Evolutionary conservation across 2,329 filamentous ascomycete genomes (phyloP).

Genomic region (Emydomyces testavorans): DNA sequence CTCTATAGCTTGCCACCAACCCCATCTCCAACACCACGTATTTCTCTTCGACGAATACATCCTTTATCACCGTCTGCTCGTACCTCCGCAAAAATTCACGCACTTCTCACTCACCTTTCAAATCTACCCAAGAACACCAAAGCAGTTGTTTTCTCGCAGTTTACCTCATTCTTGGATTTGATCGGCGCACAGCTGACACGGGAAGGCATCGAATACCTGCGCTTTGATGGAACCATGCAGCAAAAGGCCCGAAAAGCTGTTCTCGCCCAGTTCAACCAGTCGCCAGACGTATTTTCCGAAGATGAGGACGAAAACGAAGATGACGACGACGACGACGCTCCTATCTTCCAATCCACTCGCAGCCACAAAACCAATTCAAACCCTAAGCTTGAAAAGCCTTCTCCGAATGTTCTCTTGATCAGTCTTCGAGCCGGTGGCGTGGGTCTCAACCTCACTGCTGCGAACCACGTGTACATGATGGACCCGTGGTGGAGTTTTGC

Average conservation of each 20-base stretch:
- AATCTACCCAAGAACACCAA: constrained; percentile 61
- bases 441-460: constrained; percentile 80
- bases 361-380: constrained; percentile 6
- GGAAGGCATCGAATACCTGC: constrained; percentile 65
- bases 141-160: constrained; percentile 91
- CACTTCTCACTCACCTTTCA: constrained; percentile 65
- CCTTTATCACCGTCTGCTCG: constrained; percentile 48
- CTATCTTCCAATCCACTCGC: not conserved
- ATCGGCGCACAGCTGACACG: constrained; percentile 69
- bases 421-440: constrained; percentile 85
- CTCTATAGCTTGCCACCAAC: constrained; percentile 32
- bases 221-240: constrained; percentile 80
- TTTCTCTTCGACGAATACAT: constrained; percentile 51
- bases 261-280: constrained; percentile 56
- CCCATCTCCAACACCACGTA: constrained; percentile 36
- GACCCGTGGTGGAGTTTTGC: constrained; percentile 99
- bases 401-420: constrained; percentile 56
- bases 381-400: constrained; percentile 11
- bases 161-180: constrained; percentile 88
- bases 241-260: constrained; percentile 76
- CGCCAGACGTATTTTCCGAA: constrained; percentile 27
- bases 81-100: constrained; percentile 72
- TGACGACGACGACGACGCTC: constrained; percentile 23
- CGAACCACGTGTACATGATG: constrained; percentile 94
- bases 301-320: constrained; percentile 28